Base-by-base conservation (phyloP, 2,329 filamentous ascomycete genomes). In the Amauroascus niger region DNA sequence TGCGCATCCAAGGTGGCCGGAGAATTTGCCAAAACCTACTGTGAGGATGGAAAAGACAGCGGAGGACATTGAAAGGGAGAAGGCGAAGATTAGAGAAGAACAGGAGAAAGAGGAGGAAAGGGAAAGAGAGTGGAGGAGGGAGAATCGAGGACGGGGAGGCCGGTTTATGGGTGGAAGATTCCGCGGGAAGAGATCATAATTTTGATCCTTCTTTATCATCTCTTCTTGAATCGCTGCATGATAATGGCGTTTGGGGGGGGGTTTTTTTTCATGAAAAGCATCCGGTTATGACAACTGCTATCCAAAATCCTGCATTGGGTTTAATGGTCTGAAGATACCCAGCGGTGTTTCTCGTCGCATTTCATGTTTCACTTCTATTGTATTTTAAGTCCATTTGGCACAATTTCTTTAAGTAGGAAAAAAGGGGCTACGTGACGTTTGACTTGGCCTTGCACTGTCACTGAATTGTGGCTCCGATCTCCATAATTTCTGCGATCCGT, bases 1-100 rank as follows among this genome's bases (percentile, higher is more conserved):
- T 18, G 85, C 88, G 5, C 93, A 98, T 69, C 83, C 91, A 2
- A 79, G 83, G 56, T 97, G 88, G 83, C 70, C 73, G 16, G 76
- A 81, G 63, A 83, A 90, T 58, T 73, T 84, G 52, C 77, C 75
- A 56, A 77, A 76, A 61, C 80, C 79, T 5, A 78, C 78, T 55
- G 75, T 79, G 40, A 72, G 74, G 53, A 74, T 89, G 37, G 84
- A 88, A 67, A 86, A 84, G 74, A 88, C 85, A 6, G 80, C 80
- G 28, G 82, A 86, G 59, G 87, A 84, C 74, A 74, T 82, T 44
- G 81, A 82, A 65, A 72, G 72, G 50, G 81, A 83, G 57, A 73
- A 68, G 32, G 68, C 69, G 35, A 70, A 76, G 59, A 72, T 79
- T 14, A 79, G 81, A 50, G 80, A 82, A 62, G 78, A 84, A 66